Evolutionary conservation across 2,329 filamentous ascomycete species (phyloP).

Genomic region (Sporothrix schenckii): DNA sequence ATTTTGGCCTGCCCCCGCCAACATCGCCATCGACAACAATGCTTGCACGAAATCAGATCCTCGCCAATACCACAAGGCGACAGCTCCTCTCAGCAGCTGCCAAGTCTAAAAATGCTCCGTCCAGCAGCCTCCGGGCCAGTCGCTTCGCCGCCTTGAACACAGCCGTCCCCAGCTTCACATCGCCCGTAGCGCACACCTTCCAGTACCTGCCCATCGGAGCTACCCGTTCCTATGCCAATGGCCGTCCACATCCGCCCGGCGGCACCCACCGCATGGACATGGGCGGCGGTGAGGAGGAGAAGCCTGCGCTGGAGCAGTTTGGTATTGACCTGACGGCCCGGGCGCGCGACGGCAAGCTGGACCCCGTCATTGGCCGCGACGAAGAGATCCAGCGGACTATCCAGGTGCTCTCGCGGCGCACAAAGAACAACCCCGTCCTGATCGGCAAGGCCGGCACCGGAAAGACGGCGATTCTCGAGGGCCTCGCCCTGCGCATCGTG

Average conservation of each 20-base stretch:
- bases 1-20: not conserved
- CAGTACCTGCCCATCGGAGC: constrained; percentile 46
- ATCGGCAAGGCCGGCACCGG: constrained; percentile 90
- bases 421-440: constrained; percentile 95
- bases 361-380: constrained; percentile 93
- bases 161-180: not conserved
- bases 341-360: constrained; percentile 85
- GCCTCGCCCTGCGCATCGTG: constrained; percentile 85
- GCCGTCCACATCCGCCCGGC: constrained; percentile 81
- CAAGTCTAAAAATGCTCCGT: not conserved
- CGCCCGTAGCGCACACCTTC: constrained; percentile 12
- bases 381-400: constrained; percentile 91
- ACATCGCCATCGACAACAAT: constrained; percentile 39
- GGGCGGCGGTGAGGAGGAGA: constrained; percentile 71
- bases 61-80: constrained; percentile 39
- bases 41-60: constrained; percentile 47
- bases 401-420: constrained; percentile 86
- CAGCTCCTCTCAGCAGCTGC: constrained; percentile 31
- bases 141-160: not conserved
- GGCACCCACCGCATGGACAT: constrained; percentile 94
- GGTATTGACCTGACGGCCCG: constrained; percentile 86
- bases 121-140: not conserved
- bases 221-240: constrained; percentile 65
- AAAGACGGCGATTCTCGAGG: constrained; percentile 92
- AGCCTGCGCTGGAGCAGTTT: constrained; percentile 86